Base-by-base conservation (phyloP, 1,284 basidiomycete genomes). In the Cutaneotrichosporon sp. region DNA sequence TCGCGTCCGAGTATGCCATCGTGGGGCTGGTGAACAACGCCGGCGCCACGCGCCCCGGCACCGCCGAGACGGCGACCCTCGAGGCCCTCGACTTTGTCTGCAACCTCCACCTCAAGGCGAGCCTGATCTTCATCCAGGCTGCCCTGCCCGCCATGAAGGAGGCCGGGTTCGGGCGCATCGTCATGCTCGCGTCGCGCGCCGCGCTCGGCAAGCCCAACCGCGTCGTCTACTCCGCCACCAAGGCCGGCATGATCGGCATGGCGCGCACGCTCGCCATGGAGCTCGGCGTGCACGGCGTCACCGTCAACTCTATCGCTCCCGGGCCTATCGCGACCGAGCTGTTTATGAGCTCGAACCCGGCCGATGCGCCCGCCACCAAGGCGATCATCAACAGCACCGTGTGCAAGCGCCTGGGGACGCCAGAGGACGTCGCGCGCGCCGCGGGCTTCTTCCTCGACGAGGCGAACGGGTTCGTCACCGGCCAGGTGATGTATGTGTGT, bases 311-410 rank as follows among this genome's bases (percentile, higher is more conserved):
- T 51, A 91, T 97, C 67, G 89, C 89, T 57, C 93, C 93, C 22
- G 93, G 93, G 20, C 95, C 95, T 77, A 89, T 95, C 70, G 85
- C 86, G n/a, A 95, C 92, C 34, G 92, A 95, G 72, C 74, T 80
- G 70, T 63, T 63, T 74, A 80, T 73, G 73, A 74, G 66, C 78
- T 73, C 43, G 70, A 78, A 64, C 77, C 78, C 60, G 74, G 72
- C 60, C 70, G 79, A 68, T 68, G 73, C 33, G 71, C 72, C 53
- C 65, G 74, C 54, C 82, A 63, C 88, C 60, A 87, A 87, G 58
- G 93, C 97, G 80, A 95, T 97, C 73, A 87, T 90, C 60, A 93
- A 95, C 74, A 86, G 92, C 59, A 95, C 95, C 67, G 92, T 92
- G 16, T 89, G 90, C 6, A 89, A 88, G n/a, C 83, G 94, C 63